Conservation (phyloP, 2,329 filamentous ascomycete genomes). For the Alternaria arborescens region DNA sequence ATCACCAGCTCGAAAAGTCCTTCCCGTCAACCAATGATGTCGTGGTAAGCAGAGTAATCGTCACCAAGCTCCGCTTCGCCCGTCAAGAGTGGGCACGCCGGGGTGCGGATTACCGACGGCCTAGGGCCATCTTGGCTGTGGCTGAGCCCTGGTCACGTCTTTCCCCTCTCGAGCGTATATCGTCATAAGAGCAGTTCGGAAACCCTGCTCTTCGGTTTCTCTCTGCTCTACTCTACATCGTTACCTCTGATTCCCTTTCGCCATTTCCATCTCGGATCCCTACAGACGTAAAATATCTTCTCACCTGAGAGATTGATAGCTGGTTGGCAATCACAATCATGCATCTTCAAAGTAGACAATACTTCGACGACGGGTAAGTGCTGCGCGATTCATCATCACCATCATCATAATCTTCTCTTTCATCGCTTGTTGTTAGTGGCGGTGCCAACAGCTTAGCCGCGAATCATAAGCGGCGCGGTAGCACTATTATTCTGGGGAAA, state of each 20-base stretch:
- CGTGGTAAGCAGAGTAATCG: not conserved
- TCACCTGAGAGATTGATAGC: not conserved
- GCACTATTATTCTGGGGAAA: conserved; percentile 6
- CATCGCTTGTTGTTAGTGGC: conserved; percentile 10
- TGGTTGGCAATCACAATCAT: conserved; percentile 6
- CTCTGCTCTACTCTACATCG: conserved; percentile 14
- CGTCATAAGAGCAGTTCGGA: conserved; percentile 15
- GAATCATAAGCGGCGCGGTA: conserved; percentile 4
- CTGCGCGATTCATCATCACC: not conserved
- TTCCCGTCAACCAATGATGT: not conserved
- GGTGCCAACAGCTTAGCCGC: conserved; percentile 4
- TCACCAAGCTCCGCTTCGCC: conserved; percentile 10
- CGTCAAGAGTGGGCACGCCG: not conserved
- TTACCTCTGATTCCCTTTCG: conserved; percentile 8
- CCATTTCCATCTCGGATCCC: not conserved
- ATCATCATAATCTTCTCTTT: not conserved
- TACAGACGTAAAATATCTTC: conserved; percentile 5
- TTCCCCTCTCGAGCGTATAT: conserved; percentile 18
- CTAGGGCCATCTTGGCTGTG: conserved; percentile 18
- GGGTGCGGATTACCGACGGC: not conserved
- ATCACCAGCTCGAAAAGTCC: conserved; percentile 7
- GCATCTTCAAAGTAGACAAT: conserved; percentile 32
- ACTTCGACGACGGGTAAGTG: conserved; percentile 32
- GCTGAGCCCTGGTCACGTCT: conserved; percentile 19
- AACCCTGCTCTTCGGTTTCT: conserved; percentile 1